These are phyloP conservation scores for Trametes cinnabarina DNA, from an alignment of 768 basidiomycete species.

Conservation along the genomic window DNA sequence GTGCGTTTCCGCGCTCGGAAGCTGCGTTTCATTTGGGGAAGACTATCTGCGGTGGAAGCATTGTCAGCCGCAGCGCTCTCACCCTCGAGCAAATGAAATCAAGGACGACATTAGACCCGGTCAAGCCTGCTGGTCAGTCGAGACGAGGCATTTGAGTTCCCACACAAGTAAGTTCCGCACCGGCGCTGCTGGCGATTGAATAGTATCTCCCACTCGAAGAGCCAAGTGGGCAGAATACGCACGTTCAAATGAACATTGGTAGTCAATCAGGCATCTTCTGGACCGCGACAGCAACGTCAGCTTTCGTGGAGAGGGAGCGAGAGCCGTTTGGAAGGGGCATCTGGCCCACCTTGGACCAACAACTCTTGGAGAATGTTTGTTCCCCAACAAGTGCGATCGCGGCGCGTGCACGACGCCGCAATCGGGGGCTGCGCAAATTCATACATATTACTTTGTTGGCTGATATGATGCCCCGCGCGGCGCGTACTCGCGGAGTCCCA, in stretches of 20 bases:
- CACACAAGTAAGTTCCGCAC: constrained; percentile 2
- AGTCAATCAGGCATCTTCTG: neutral
- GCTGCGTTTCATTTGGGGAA: neutral
- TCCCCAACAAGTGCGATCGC: neutral
- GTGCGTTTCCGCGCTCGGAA: neutral
- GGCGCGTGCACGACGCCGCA: neutral
- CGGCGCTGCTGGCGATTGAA: neutral
- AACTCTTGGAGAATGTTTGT: constrained; percentile 9
- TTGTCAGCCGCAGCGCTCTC: constrained; percentile 6
- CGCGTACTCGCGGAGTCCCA: constrained; percentile 8
- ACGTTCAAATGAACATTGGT: neutral
- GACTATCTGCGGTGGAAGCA: constrained; percentile 7
- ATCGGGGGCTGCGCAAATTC: constrained; percentile 3
- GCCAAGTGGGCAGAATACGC: neutral
- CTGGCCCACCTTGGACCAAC: constrained; percentile 10
- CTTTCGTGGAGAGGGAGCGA: no score
- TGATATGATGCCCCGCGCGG: constrained; percentile 4
- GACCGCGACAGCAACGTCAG: no score
- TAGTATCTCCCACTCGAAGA: no score
- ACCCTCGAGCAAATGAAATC: neutral
- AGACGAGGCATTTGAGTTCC: neutral
- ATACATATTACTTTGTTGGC: no score
- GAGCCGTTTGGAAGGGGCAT: neutral
- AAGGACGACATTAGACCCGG: neutral
- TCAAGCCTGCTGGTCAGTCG: neutral